Evolutionary conservation across 164 flowering plant genomes (phyloP), one percentile per base, ranked within the genome.

Genomic region (Cinnamomum chago): DNA sequence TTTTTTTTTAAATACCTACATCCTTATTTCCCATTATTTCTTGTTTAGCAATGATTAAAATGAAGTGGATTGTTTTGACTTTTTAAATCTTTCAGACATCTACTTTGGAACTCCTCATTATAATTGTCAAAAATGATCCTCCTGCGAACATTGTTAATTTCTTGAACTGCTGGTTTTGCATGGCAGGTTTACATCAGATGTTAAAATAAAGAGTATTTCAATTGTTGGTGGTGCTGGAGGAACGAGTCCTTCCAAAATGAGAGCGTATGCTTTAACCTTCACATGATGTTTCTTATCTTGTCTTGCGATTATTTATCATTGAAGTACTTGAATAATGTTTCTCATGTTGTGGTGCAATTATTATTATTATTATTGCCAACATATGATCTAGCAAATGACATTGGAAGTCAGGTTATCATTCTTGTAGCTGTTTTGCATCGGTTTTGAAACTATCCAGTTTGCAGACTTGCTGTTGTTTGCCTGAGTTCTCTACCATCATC

Each of bases 221-320:
- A 72, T 95, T 82, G 84, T 95, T 78, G 99, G 99, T 77, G 99
- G 97, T 78, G 86, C 92, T 80, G 93, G 90, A 81, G 97, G 97
- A 77, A 90, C 91, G 69, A 93, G 97, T 79, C 99, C 99, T 80
- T 85, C 93, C 27, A 95, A 90, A 83, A 90, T 95, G 99, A 93
- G 99, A 85, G 99, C 83, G 97, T 93, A 84, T 82, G 97, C 47
- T 82, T 62, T 20, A 68, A 72, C 23, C 28, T 68, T 50, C 35
- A 23, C 35, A 11, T 68, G 27, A 30, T 68, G n/a, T 2, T 47
- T 47, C 17, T 68, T 18, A 7, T 1, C 1, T 67, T 17, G 13
- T 2, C 10, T 11, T 67, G 69, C 3, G 40, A 5, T 28, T 67
- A 17, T 30, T 17, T 28, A 13, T 67, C 47, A 64, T 9, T 55